Base-by-base conservation (phyloP, 2,329 filamentous ascomycete species). In the Venturia oleaginea region DNA sequence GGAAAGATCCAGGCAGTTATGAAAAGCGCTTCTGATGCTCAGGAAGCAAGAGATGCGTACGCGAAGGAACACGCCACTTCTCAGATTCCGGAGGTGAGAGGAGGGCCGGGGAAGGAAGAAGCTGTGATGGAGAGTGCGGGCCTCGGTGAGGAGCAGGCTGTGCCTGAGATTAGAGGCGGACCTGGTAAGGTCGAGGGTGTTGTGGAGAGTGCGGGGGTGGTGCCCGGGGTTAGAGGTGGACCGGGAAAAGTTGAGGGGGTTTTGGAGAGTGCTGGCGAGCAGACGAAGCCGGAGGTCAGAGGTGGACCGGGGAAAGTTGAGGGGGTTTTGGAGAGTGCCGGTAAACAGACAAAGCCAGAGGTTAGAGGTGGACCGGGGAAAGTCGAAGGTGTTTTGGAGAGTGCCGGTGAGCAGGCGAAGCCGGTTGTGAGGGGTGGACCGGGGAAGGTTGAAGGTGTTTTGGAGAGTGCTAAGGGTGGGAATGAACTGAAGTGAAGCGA, bases 21-120 rank as follows among this genome's bases (percentile, higher is more conserved):
- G 62, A 30, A 64, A 24, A 64, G 62, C n/a, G 62, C 62, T 8
- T 34, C 48, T 27, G 48, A 43, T 27, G 42, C 59, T 37, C 42
- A 40, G 37, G 27, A 61, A 15, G 59, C 32, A 5, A 61, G 42
- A 27, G 42, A 61, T 42, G 34, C 15, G 10, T 40, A 24, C 22
- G 59, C 37, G 22, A 61, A 61, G 15, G 22, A 42, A 24, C 37
- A 61, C 3, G 59, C 30, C 7, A 10, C 32, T 60, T 5, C 15
- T 8, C 2, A 61, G 30, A 37, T 34, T 57, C 27, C 30, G 4
- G 51, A 57, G 51, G 17, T 57, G 5, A 57, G 59, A 30, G 59
- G 59, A 27, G 59, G 59, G 1, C 37, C 59, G 22, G 37, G 42
- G 19, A 61, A 61, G 27, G 42, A 42, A 8, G 37, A 30, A 19